Evolutionary conservation across 2,329 filamentous ascomycete species (phyloP).

Genomic region (Zelopaecilomyces penicillatus): DNA sequence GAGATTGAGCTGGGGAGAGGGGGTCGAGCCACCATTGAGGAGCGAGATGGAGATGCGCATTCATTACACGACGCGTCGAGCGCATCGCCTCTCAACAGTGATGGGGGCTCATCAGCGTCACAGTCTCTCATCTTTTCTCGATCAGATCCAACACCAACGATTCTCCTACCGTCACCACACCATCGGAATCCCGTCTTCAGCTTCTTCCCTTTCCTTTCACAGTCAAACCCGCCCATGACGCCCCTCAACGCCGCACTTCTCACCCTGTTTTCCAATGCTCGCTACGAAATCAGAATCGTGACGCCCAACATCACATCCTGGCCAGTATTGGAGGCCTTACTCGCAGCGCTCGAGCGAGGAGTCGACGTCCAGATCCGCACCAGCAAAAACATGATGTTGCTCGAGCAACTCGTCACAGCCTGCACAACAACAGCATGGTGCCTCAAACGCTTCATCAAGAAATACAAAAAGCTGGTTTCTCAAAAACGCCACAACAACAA

Average conservation of each 20-base stretch:
- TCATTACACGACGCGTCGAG: conserved; percentile 4
- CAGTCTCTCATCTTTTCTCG: conserved; percentile 20
- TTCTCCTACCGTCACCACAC: conserved; percentile 68
- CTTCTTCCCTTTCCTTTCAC: conserved; percentile 46
- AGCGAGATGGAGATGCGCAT: neutral
- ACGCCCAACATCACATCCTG: conserved; percentile 70
- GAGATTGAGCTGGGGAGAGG: neutral
- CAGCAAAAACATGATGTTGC: conserved; percentile 60
- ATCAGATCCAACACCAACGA: conserved; percentile 35
- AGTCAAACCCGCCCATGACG: conserved; percentile 47
- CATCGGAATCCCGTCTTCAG: conserved; percentile 59
- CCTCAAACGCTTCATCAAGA: conserved; percentile 48
- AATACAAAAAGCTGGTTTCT: conserved; percentile 34
- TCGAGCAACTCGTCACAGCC: conserved; percentile 74
- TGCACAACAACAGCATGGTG: conserved; percentile 64
- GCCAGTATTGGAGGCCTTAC: conserved; percentile 53
- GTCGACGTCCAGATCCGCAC: conserved; percentile 62
- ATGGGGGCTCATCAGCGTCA: conserved; percentile 17
- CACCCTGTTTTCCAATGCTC: conserved; percentile 50
- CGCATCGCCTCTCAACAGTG: conserved; percentile 9
- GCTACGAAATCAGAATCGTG: conserved; percentile 55
- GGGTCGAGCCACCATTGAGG: neutral
- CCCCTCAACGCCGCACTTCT: conserved; percentile 61
- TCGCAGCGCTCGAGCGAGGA: conserved; percentile 54
- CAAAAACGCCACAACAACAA: conserved; percentile 7